A percentile compares a stretch with the other conserved stretches of the same genome.
Evolutionary conservation across 805 yeast genomes (phyloP).

Genomic region (Lachancea lanzarotensis): DNA sequence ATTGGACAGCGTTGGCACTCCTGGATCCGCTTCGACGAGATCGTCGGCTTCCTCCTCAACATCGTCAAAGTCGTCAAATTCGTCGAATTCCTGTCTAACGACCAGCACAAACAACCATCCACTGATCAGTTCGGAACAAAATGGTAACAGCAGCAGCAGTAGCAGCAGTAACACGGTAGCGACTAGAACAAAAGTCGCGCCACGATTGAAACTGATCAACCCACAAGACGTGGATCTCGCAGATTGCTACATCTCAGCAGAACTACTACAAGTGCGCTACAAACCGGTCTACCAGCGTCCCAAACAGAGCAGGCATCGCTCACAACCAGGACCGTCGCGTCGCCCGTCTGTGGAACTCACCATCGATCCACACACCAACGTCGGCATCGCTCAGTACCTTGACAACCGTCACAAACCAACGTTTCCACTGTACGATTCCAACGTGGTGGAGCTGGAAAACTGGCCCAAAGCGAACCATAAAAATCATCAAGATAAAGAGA

Average conservation of each 20-base stretch:
- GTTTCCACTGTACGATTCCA: conserved; percentile 10
- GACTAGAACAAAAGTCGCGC: conserved; percentile 1
- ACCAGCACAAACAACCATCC: conserved; percentile 1
- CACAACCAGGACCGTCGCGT: neutral
- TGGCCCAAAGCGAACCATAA: conserved; percentile 19
- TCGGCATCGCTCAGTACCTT: conserved; percentile 7
- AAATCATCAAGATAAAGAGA: neutral
- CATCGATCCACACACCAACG: conserved; percentile 4
- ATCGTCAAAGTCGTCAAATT: neutral
- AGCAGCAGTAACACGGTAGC: neutral
- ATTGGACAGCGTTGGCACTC: neutral
- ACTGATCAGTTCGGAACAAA: neutral
- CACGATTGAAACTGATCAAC: conserved; percentile 16
- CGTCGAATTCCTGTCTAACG: neutral
- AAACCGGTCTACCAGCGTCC: conserved; percentile 21
- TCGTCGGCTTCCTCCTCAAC: neutral
- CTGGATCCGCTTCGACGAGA: neutral
- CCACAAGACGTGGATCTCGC: conserved; percentile 23
- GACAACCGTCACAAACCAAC: neutral
- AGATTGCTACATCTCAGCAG: conserved; percentile 14
- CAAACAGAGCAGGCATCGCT: neutral
- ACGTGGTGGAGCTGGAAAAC: conserved; percentile 23
- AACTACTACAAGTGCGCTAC: conserved; percentile 14
- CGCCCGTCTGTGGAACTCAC: conserved; percentile 9
- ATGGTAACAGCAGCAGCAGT: neutral